phyloP scores from a whole-genome alignment of 192 early-diverging fungal genomes.

The Coemansia sp. region DNA sequence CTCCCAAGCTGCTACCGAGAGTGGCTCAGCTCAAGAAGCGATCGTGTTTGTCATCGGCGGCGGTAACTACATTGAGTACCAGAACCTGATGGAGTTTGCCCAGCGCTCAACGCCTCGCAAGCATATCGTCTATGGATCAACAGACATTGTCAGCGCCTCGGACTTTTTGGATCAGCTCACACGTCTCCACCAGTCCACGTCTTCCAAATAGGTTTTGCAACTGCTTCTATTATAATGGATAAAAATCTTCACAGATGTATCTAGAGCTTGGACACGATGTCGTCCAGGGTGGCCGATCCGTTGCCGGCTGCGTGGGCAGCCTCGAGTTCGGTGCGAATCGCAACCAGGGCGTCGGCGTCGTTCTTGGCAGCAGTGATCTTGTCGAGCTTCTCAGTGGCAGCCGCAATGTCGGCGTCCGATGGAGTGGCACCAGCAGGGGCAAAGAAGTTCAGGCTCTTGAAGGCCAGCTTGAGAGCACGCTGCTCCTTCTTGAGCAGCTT shows the following conservation, averaged over 20 bases:
- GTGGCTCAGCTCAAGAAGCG: slow-evolving; percentile 77
- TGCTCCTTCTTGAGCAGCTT: slow-evolving; percentile 90
- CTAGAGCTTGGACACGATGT: slow-evolving; percentile 47
- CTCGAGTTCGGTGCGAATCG: slow-evolving; percentile 63
- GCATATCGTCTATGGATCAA: slow-evolving; percentile 93
- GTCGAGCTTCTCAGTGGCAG: slow-evolving; percentile 78
- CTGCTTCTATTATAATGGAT: background rate
- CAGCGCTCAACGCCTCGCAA: slow-evolving; percentile 68
- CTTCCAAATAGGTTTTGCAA: background rate
- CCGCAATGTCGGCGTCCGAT: slow-evolving; percentile 64
- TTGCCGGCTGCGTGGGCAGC: slow-evolving; percentile 66
- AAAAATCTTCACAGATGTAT: too few relatives aligned
- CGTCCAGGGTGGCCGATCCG: slow-evolving; percentile 62
- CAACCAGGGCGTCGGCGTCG: slow-evolving; percentile 60
- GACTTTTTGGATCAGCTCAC: slow-evolving; percentile 82
- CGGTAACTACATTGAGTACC: slow-evolving; percentile 98
- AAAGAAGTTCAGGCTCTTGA: slow-evolving; percentile 82
- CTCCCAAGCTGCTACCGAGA: slow-evolving; percentile 15
- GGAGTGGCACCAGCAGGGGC: slow-evolving; percentile 57
- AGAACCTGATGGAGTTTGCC: slow-evolving; percentile 91
- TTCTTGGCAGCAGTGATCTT: slow-evolving; percentile 70
- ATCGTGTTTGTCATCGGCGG: slow-evolving; percentile 99
- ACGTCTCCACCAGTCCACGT: slow-evolving; percentile 54
- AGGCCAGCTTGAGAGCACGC: slow-evolving; percentile 80
- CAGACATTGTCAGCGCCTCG: slow-evolving; percentile 81